Conservation (phyloP, 495 filamentous ascomycete species). For the Filosporella fistucella region DNA sequence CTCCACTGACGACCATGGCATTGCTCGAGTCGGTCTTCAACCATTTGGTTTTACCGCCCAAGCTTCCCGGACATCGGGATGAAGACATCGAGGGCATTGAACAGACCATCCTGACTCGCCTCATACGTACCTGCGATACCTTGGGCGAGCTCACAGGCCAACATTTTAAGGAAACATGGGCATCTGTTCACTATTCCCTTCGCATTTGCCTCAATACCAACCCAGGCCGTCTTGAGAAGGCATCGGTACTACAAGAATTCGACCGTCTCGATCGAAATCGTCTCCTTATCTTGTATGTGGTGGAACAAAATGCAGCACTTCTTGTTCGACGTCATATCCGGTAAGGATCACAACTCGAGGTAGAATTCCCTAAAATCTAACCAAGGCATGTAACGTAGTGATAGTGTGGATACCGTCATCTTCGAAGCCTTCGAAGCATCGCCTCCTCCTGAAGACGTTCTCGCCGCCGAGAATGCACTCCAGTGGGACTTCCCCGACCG, state of each 20-base stretch:
- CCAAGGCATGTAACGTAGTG: conserved; percentile 13
- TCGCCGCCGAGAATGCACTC: conserved; percentile 43
- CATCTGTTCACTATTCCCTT: conserved; percentile 30
- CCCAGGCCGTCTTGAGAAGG: conserved; percentile 31
- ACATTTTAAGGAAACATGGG: conserved; percentile 26
- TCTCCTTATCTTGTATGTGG: conserved; percentile 42
- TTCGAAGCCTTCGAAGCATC: conserved; percentile 56
- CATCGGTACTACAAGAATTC: conserved; percentile 31
- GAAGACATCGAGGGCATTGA: conserved; percentile 33
- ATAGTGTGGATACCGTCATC: conserved; percentile 23
- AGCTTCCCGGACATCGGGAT: conserved; percentile 40
- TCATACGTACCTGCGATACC: conserved; percentile 29
- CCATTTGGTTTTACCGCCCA: conserved; percentile 42
- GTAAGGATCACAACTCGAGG: conserved; percentile 28
- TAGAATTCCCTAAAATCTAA: background rate
- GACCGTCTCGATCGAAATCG: conserved; percentile 24
- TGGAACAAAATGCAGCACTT: conserved; percentile 52
- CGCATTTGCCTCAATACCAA: conserved; percentile 29
- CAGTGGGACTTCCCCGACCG: conserved; percentile 51
- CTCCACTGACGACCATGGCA: too few relatives aligned
- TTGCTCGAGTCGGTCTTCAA: conserved; percentile 29
- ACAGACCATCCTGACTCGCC: conserved; percentile 26
- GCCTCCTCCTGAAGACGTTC: conserved; percentile 40
- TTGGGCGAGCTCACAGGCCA: conserved; percentile 19
- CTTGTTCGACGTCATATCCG: conserved; percentile 35